Base-by-base conservation (phyloP, 345 rosid genomes). In the Hibiscus trionum region DNA sequence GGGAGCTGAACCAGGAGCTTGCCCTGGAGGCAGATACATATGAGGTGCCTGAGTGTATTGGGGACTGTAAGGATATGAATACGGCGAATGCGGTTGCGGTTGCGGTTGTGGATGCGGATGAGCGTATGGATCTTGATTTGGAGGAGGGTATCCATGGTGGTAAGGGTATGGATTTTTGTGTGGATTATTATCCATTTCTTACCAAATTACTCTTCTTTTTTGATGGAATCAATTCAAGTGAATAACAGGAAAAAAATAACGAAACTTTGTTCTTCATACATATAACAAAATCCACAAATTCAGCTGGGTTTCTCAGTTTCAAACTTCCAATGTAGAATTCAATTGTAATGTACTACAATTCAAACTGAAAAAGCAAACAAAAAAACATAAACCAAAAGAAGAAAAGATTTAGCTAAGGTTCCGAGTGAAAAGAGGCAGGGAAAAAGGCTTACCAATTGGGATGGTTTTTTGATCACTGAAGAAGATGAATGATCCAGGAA, bases 71-170 rank as follows among this genome's bases (percentile, higher is more conserved):
- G 76, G 77, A 55, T 82, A 69, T 5, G 56, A 53, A 62, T 19
- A 56, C 12, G 29, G 61, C 1, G 37, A 33, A 33, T 33, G 37
- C 7, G 77, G 72, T 21, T 21, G 24, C 24, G 24, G 24, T 21
- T 21, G 24, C 24, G 24, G 24, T 0, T 21, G 24, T 0, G 24
- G 65, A 1, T 78, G 78, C 7, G 77, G 72, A 47, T 84, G 80
- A 29, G 76, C 77, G 55, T 81, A 86, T 63, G 88, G 80, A 78
- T 84, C 92, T 64, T 84, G 75, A 61, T 58, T 70, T 29, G 91
- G 85, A 42, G 91, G 85, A 33, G 91, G 86, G 68, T 88, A 86
- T 29, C 77, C 87, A 71, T 81, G 64, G 69, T 82, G 81, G 56
- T 80, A 81, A 49, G 88, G 84, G 70, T 89, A 81, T 27, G 77